Conservation (phyloP, 768 basidiomycete species). For the Termitomyces eurrhizus region DNA sequence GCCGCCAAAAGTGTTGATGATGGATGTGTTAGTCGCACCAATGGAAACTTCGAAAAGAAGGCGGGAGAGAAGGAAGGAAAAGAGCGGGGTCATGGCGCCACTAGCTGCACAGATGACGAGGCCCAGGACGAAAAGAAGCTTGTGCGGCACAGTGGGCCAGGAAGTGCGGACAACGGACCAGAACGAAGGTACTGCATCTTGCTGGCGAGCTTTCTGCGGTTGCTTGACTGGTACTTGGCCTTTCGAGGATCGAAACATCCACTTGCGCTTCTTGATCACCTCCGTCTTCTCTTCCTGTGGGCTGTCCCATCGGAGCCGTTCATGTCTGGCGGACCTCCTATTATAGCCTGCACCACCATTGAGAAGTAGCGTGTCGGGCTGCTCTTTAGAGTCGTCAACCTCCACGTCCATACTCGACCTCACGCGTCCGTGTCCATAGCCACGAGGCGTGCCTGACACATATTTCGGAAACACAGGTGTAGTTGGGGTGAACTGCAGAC, state of each 20-base stretch:
- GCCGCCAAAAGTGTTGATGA: constrained; percentile 68
- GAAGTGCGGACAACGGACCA: constrained; percentile 48
- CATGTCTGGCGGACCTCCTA: constrained; percentile 20
- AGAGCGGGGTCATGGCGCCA: constrained; percentile 87
- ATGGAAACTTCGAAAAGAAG: constrained; percentile 75
- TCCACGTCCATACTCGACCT: constrained; percentile 15
- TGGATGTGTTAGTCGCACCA: constrained; percentile 56
- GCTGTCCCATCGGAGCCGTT: constrained; percentile 22
- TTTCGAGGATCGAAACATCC: constrained; percentile 1
- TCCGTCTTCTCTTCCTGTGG: constrained; percentile 10
- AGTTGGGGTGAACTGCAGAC: constrained; percentile 65
- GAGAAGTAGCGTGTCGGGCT: constrained; percentile 38
- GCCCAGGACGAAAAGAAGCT: constrained; percentile 66
- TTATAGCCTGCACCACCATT: constrained; percentile 32
- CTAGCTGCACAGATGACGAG: constrained; percentile 63
- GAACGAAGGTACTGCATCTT: constrained; percentile 29
- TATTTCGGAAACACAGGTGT: constrained; percentile 35
- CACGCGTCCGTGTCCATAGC: background rate
- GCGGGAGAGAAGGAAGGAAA: constrained; percentile 84
- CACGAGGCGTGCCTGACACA: constrained; percentile 8
- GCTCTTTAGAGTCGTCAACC: constrained; percentile 33
- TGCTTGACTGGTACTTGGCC: background rate
- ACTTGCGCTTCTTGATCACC: constrained; percentile 3
- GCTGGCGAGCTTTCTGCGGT: background rate
- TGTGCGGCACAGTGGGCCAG: constrained; percentile 73